Conservation (phyloP, 1,284 basidiomycete species). For the Rhodotorula sp. region DNA sequence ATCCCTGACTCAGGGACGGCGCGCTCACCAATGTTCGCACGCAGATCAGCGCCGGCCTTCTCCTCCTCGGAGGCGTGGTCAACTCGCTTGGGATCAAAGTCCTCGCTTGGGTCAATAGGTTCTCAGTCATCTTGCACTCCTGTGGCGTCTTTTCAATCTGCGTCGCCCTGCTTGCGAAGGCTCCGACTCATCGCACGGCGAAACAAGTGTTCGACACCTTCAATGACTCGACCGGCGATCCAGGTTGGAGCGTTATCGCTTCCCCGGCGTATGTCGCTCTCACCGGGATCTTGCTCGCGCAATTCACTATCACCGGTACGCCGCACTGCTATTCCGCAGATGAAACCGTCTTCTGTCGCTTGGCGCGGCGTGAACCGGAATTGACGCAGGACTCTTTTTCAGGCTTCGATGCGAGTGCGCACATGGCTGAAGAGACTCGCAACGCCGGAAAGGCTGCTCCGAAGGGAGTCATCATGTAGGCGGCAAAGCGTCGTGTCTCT, state of each 20-base stretch:
- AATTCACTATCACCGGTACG: constrained; percentile 59
- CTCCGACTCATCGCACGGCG: constrained; percentile 65
- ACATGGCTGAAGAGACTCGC: constrained; percentile 75
- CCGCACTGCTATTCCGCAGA: no score
- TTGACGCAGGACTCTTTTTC: not conserved
- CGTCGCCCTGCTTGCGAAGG: constrained; percentile 65
- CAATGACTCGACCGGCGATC: constrained; percentile 62
- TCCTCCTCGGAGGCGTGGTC: constrained; percentile 62
- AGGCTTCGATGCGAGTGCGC: constrained; percentile 38
- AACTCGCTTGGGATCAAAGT: constrained; percentile 67
- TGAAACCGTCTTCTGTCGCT: not conserved
- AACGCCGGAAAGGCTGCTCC: constrained; percentile 55
- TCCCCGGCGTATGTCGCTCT: constrained; percentile 66
- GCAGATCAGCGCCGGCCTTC: constrained; percentile 64
- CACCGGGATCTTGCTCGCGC: constrained; percentile 67
- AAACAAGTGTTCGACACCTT: constrained; percentile 68
- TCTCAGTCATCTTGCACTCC: constrained; percentile 70
- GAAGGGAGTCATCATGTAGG: constrained; percentile 41
- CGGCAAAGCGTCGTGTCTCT: not conserved
- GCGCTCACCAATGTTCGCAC: not conserved
- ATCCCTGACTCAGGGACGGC: not conserved
- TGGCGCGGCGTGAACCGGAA: not conserved
- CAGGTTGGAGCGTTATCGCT: constrained; percentile 65
- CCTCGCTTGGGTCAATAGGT: constrained; percentile 65
- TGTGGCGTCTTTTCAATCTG: constrained; percentile 64